A percentile compares a stretch with the other conserved stretches of the same genome.
These are phyloP conservation scores for Gossypium trilobum DNA, from an alignment of 441 rosid genomes.

Conservation along the genomic window DNA sequence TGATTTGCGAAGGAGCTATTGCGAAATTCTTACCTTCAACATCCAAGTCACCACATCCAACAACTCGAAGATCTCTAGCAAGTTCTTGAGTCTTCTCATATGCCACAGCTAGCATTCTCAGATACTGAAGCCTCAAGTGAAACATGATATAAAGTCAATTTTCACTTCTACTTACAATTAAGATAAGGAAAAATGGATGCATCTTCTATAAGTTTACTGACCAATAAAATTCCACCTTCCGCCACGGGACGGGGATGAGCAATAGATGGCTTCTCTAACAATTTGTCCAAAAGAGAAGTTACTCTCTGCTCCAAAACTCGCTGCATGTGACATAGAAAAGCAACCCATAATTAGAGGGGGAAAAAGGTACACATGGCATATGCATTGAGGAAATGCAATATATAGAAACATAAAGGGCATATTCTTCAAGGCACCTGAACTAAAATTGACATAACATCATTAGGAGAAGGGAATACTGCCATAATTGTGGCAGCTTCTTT, in stretches of 20 bases:
- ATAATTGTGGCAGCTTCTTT: slow-evolving; percentile 95
- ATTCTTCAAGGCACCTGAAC: slow-evolving; percentile 61
- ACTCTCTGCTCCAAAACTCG: slow-evolving; percentile 97
- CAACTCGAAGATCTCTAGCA: slow-evolving; percentile 84
- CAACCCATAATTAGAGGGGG: slow-evolving; percentile 10
- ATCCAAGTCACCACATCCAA: slow-evolving; percentile 98
- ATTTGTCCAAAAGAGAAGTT: slow-evolving; percentile 83
- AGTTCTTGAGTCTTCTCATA: slow-evolving; percentile 98
- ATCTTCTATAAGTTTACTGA: slow-evolving; percentile 32
- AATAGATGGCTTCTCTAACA: slow-evolving; percentile 87
- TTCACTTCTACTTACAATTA: slow-evolving; percentile 4
- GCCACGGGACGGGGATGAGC: slow-evolving; percentile 69
- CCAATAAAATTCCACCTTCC: slow-evolving; percentile 88
- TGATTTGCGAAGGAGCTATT: slow-evolving; percentile 15
- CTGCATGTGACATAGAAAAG: slow-evolving; percentile 33
- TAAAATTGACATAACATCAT: slow-evolving; percentile 93
- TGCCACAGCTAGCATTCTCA: slow-evolving; percentile 47
- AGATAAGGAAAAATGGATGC: background rate
- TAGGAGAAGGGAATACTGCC: slow-evolving; percentile 97
- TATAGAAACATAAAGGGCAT: background rate
- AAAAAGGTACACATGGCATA: background rate
- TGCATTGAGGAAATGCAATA: slow-evolving; percentile 3
- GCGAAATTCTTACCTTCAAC: slow-evolving; percentile 61
- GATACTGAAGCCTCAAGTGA: slow-evolving; percentile 3
- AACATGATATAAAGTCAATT: background rate